Percentiles rank a stretch among this genome's conserved stretches.
These are phyloP conservation scores for Aspergillus ibericus DNA, from an alignment of 2,329 filamentous ascomycete species.

Conservation along the genomic window DNA sequence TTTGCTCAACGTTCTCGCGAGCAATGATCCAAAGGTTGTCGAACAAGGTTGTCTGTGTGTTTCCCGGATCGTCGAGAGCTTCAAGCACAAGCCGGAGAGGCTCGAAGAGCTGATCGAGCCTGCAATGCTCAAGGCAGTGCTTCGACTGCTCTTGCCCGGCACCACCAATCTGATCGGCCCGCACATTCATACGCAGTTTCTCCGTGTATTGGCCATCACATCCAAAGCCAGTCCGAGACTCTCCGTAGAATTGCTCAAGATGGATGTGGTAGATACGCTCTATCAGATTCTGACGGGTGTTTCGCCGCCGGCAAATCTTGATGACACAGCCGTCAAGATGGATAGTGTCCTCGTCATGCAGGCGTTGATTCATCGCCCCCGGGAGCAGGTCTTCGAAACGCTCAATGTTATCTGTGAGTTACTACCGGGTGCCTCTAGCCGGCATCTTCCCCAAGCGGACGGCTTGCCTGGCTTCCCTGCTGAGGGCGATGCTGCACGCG, in stretches of 20 bases:
- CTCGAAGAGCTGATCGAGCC: constrained; percentile 90
- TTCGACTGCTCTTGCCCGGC: constrained; percentile 85
- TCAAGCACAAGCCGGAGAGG: constrained; percentile 82
- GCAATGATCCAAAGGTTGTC: constrained; percentile 93
- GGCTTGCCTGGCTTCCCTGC: constrained; percentile 48
- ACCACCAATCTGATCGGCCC: constrained; percentile 93
- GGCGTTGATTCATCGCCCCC: constrained; percentile 88
- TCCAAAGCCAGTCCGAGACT: constrained; percentile 83
- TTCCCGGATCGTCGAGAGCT: constrained; percentile 94
- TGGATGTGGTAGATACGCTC: constrained; percentile 94
- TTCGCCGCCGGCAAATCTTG: constrained; percentile 77
- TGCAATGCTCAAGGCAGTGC: constrained; percentile 78
- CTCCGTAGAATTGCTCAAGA: constrained; percentile 87
- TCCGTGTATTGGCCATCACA: constrained; percentile 86
- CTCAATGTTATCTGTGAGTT: constrained; percentile 97
- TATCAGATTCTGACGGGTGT: constrained; percentile 97
- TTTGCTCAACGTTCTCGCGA: constrained; percentile 82
- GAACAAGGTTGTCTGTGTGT: constrained; percentile 96
- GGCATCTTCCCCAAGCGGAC: constrained; percentile 54
- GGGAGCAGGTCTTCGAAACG: constrained; percentile 95
- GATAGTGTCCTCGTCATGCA: constrained; percentile 99
- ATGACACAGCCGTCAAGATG: constrained; percentile 60
- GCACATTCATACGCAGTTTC: constrained; percentile 93
- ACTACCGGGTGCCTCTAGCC: constrained; percentile 70
- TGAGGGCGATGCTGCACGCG: constrained; percentile 46